A percentile compares a stretch with the other conserved stretches of the same genome.
These are phyloP conservation scores for Rhypophila decipiens DNA, from an alignment of 495 filamentous ascomycete genomes.

Conservation along the genomic window DNA sequence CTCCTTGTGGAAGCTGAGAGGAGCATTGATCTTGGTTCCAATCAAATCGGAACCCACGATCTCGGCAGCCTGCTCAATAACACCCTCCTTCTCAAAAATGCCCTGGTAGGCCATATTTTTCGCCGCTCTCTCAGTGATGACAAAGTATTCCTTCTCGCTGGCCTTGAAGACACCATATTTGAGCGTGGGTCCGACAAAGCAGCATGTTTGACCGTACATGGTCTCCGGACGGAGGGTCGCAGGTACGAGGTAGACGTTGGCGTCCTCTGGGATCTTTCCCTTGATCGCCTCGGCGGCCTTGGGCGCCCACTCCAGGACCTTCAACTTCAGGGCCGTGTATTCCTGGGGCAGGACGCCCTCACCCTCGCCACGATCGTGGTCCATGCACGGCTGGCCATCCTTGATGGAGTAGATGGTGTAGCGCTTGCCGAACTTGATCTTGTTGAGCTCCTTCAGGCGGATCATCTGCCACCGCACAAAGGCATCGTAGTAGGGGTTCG, in stretches of 20 bases:
- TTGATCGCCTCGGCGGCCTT: conserved; percentile 56
- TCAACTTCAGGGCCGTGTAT: conserved; percentile 81
- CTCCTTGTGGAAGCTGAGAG: conserved; percentile 71
- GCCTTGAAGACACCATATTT: conserved; percentile 7
- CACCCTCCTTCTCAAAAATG: conserved; percentile 65
- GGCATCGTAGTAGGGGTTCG: conserved; percentile 81
- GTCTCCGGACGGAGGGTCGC: conserved; percentile 90
- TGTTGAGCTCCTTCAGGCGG: conserved; percentile 67
- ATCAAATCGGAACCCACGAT: conserved; percentile 67
- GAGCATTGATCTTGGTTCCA: conserved; percentile 77
- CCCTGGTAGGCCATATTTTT: conserved; percentile 91
- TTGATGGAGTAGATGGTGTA: conserved; percentile 79
- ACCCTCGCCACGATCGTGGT: conserved; percentile 82
- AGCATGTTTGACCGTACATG: conserved; percentile 95
- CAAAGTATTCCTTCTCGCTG: conserved; percentile 66
- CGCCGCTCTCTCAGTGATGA: conserved; percentile 80
- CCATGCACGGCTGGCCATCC: conserved; percentile 91
- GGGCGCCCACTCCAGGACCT: conserved; percentile 73
- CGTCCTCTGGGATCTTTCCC: conserved; percentile 65
- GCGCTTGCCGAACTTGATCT: conserved; percentile 77
- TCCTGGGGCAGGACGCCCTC: conserved; percentile 83
- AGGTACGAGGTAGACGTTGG: conserved; percentile 78
- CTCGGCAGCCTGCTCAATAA: conserved; percentile 56
- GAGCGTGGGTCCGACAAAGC: conserved; percentile 68
- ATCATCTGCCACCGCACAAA: conserved; percentile 91